Evolutionary conservation across 1,284 basidiomycete genomes (phyloP).

Genomic region (Xerocomus nothofagi): DNA sequence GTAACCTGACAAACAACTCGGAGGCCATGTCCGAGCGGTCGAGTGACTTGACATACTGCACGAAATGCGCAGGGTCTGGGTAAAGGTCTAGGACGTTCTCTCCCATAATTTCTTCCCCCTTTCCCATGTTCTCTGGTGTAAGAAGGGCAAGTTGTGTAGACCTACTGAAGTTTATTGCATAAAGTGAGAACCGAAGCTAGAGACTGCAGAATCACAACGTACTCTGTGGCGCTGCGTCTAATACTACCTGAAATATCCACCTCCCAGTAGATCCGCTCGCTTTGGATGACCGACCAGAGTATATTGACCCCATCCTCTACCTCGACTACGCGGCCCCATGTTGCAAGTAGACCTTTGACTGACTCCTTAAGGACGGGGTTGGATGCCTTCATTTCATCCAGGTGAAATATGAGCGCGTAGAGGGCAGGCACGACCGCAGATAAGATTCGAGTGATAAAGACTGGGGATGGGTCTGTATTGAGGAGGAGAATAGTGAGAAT

Average conservation of each 20-base stretch:
- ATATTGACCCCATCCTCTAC: conserved; percentile 53
- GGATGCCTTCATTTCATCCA: conserved; percentile 54
- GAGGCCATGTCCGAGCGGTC: conserved; percentile 69
- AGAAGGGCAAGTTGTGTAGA: conserved; percentile 42
- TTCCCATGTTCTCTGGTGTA: conserved; percentile 49
- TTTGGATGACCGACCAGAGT: conserved; percentile 60
- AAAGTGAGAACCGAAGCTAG: not conserved
- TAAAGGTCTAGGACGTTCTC: conserved; percentile 62
- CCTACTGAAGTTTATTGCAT: conserved; percentile 26
- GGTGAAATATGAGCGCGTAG: conserved; percentile 60
- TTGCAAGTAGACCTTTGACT: conserved; percentile 57
- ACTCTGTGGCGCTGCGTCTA: conserved; percentile 42
- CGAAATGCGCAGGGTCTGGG: conserved; percentile 71
- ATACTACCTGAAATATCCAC: conserved; percentile 55
- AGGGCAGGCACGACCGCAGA: conserved; percentile 68
- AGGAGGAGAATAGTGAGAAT: conserved; percentile 58
- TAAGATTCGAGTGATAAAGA: conserved; percentile 61
- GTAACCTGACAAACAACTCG: conserved; percentile 68
- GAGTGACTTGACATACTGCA: conserved; percentile 61
- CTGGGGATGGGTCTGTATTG: conserved; percentile 77
- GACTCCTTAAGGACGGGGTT: conserved; percentile 63
- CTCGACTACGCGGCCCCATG: conserved; percentile 72
- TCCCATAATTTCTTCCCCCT: conserved; percentile 42
- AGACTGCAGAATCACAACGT: conserved; percentile 4
- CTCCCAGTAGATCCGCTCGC: conserved; percentile 57